These are phyloP conservation scores for Hibiscus tridactylites DNA, from an alignment of 345 rosid genomes.

Conservation along the genomic window DNA sequence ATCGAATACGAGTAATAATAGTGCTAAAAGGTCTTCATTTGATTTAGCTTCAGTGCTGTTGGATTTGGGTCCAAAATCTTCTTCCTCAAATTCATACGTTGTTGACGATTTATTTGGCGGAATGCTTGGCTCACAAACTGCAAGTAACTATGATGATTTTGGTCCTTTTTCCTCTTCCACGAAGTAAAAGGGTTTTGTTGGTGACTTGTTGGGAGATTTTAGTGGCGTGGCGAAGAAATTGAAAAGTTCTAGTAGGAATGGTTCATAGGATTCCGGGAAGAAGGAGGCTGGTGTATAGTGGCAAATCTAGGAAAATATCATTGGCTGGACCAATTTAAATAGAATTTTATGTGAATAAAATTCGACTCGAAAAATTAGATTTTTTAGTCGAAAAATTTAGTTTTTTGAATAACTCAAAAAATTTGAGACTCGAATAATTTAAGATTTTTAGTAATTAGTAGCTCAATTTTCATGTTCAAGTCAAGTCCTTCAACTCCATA, in stretches of 20 bases:
- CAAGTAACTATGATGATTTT: conserved; percentile 29
- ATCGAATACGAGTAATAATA: background rate
- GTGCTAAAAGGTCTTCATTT: conserved; percentile 26
- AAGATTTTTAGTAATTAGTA: no score
- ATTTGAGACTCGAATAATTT: no score
- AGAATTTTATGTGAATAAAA: no score
- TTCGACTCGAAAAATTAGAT: no score
- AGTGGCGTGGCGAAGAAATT: conserved; percentile 22
- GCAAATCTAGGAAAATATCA: no score
- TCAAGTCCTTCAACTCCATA: no score
- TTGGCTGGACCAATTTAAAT: no score
- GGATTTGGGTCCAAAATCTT: conserved; percentile 23
- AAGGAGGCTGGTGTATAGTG: conserved; percentile 21
- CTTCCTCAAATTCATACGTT: conserved; percentile 12
- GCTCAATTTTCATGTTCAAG: no score
- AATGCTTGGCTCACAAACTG: conserved; percentile 23
- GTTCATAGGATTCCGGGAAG: conserved; percentile 10
- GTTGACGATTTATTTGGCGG: conserved; percentile 48
- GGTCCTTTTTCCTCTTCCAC: conserved; percentile 40
- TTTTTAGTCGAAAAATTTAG: no score
- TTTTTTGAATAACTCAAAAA: no score
- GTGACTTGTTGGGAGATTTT: conserved; percentile 54
- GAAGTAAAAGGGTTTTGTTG: conserved; percentile 24
- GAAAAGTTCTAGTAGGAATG: conserved; percentile 19
- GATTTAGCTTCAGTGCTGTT: conserved; percentile 44